Base-by-base conservation (phyloP, 805 yeast genomes). In the Wickerhamiella hasegawae region DNA sequence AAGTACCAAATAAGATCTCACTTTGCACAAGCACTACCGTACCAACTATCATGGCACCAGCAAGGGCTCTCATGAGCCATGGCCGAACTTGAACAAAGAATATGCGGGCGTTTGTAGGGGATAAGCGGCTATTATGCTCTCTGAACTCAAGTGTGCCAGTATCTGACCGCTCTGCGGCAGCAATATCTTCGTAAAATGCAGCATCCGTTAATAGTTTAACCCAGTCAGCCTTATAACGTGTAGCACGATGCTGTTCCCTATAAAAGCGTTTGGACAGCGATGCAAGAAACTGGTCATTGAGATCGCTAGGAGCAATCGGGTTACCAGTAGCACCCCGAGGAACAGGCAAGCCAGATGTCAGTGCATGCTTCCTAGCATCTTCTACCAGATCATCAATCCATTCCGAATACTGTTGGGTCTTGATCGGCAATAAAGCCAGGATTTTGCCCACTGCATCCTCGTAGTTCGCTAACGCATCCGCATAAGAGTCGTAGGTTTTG, bases 1-100 rank as follows among this genome's bases (percentile, higher is more conserved):
- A 59, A 1, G 85, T 71, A 3, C 82, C 78, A 51, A 80, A 85
- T 36, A 77, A 63, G 24, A 76, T 57, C 49, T 82, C 94, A 15
- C 85, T 75, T 57, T 78, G 73, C n/a, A 76, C 63, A 3, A 82
- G 58, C 2, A 71, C 48, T 5, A 71, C 51, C 0, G 85, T 69
- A 4, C 69, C 45, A 0, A 48, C 28, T 10, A 60, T 61, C 15
- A 76, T 47, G 0, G 63, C 11, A 0, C 66, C 36, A 0, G 81
- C 65, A 15, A 58, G 40, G 0, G 63, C 16, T n/a, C 71, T 57
- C 30, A 66, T 63, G 1, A 60, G 28, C 5, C 53, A 32, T 0
- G 85, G 84, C 5, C 60, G 49, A 8, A 69, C 31, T 31, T 57
- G 60, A 38, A 65, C 57, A 42, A 65, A 59, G 34, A 59, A 55